Conservation (phyloP, 169 alveolate species). For the Plasmodium cynomolgi region DNA sequence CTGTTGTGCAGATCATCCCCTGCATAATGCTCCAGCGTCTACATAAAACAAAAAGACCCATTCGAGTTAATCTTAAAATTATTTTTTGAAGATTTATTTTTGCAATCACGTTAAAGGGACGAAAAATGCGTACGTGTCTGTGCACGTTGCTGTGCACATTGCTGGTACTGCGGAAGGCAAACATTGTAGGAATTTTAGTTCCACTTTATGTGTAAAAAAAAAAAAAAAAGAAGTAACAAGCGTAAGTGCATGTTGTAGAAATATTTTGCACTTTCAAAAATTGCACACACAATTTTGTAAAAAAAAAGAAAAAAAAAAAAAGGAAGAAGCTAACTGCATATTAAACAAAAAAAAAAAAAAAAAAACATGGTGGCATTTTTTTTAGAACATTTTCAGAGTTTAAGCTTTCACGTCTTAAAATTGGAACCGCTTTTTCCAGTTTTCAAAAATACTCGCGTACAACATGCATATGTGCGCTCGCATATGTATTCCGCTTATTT, state of each 20-base stretch:
- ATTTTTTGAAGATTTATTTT: background rate
- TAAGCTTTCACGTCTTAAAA: background rate
- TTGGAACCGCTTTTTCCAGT: background rate
- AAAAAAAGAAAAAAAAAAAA: background rate
- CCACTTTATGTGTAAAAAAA: constrained; percentile 15
- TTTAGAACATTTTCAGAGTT: background rate
- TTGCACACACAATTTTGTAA: constrained; percentile 48
- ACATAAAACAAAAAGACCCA: background rate
- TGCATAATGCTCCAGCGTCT: background rate
- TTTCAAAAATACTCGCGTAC: background rate
- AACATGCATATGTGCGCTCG: background rate
- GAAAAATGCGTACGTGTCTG: background rate
- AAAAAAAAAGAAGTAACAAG: constrained; percentile 9
- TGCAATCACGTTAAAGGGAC: background rate
- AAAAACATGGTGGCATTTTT: background rate
- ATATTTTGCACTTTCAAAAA: constrained; percentile 27
- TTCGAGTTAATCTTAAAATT: background rate
- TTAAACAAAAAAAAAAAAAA: background rate
- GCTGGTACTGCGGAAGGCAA: background rate
- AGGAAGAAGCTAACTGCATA: background rate
- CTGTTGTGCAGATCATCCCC: background rate
- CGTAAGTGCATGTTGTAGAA: constrained; percentile 67
- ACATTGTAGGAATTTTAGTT: background rate
- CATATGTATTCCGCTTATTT: background rate
- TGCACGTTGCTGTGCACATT: background rate